Base-by-base conservation (phyloP, 2,329 filamentous ascomycete species). In the Helicocarpus griseus region DNA sequence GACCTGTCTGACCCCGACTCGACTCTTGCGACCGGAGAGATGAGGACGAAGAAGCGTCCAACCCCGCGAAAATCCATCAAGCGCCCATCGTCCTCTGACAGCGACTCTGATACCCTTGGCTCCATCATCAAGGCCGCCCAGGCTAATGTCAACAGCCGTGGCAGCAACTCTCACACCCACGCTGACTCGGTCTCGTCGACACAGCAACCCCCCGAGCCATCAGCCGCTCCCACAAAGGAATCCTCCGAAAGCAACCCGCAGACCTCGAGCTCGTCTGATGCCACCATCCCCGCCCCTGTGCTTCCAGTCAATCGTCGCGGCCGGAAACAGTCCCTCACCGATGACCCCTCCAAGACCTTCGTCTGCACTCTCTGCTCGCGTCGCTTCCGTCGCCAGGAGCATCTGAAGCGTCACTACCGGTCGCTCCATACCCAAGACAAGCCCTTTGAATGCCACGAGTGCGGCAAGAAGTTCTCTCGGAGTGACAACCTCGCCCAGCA, bases 401-500 rank as follows among this genome's bases (percentile, higher is more conserved):
- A 98, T 66, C 82, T 98, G 54, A 98, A 98, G 83, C 87, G 93
- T 57, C 93, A 98, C 77, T 95, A 95, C 78, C 85, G 93, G 61
- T 97, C 93, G 53, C 88, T 98, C 45, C 93, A 98, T 78, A 98
- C 93, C 1, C 86, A 95, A 66, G 93, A 97, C 69, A 98, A 97
- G 83, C 93, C 93, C 4, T 98, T 97, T 64, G 89, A 95, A 74
- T 98, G 93, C 78, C 81, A 83, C 59, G 91, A 98, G 74, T 98
- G 93, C 65, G 91, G 93, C 62, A 98, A 98, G 85, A 96, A 95
- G 77, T 98, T 97, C 75, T 97, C 91, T 19, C 86, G 93, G 63
- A 95, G 88, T 61, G 93, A 98, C 74, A 98, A 98, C 77, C 81
- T 98, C 14, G 87, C 89, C 22, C 93, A 98, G 73, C 93, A 98